Percentiles rank a stretch among this genome's conserved stretches.
These are phyloP conservation scores for Grosmannia penicillata DNA, from an alignment of 2,329 filamentous ascomycete genomes.

Conservation along the genomic window DNA sequence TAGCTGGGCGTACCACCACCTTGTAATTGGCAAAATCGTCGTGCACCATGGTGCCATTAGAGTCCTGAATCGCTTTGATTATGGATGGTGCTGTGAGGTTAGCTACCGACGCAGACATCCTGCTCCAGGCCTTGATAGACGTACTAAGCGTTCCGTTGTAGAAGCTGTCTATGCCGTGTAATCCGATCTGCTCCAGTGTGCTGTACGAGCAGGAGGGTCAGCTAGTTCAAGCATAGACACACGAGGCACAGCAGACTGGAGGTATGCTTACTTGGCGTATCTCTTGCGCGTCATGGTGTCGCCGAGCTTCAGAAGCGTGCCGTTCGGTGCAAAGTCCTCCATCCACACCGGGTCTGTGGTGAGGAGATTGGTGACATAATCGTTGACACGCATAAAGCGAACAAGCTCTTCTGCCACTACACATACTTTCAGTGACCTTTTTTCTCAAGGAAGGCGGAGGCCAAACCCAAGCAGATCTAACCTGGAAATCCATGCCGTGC, in stretches of 20 bases:
- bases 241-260: neutral
- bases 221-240: slow-evolving; percentile 3
- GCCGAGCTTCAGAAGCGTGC: slow-evolving; percentile 50
- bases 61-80: slow-evolving; percentile 49
- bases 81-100: slow-evolving; percentile 48
- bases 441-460: neutral
- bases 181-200: slow-evolving; percentile 64
- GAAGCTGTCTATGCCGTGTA: slow-evolving; percentile 36
- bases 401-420: slow-evolving; percentile 59
- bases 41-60: slow-evolving; percentile 75
- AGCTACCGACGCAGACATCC: neutral
- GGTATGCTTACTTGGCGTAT: slow-evolving; percentile 41
- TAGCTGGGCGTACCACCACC: slow-evolving; percentile 42
- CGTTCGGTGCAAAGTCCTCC: slow-evolving; percentile 75
- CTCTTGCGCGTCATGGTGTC: slow-evolving; percentile 69
- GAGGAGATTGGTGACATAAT: slow-evolving; percentile 43
- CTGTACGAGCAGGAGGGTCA: slow-evolving; percentile 9
- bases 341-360: slow-evolving; percentile 67
- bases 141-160: slow-evolving; percentile 22
- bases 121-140: neutral
- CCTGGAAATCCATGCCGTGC: slow-evolving; percentile 57
- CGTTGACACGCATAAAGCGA: slow-evolving; percentile 45
- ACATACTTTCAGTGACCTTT: neutral
- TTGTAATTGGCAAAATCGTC: slow-evolving; percentile 63
- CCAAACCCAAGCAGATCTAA: slow-evolving; percentile 9